phyloP scores from a whole-genome alignment of 305 asterid species.

The Fraxinus floribunda region DNA sequence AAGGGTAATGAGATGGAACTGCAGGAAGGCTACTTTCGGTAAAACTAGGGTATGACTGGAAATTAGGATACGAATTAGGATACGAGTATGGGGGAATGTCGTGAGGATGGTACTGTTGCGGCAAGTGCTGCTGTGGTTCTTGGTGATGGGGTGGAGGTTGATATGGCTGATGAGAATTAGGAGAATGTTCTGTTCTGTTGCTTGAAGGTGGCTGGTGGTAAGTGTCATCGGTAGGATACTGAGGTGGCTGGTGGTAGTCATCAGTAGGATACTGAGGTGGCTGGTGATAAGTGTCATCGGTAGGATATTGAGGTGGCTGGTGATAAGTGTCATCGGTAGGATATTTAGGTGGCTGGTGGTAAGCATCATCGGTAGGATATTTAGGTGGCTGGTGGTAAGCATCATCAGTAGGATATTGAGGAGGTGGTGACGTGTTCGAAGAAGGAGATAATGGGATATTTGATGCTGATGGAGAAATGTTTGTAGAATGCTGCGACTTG shows the following conservation, averaged over 20 bases:
- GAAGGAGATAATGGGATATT: conserved; percentile 36
- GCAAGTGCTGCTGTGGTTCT: conserved; percentile 50
- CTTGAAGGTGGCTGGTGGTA: conserved; percentile 36
- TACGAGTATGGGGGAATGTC: conserved; percentile 42
- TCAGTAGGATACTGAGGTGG: neutral
- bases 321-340: neutral
- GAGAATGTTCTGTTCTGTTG: conserved; percentile 35
- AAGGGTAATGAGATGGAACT: conserved; percentile 60
- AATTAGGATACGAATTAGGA: conserved; percentile 64
- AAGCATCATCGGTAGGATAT: neutral
- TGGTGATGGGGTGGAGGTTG: conserved; percentile 53
- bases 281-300: neutral
- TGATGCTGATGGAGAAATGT: conserved; percentile 41
- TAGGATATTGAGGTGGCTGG: neutral
- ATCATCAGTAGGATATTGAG: neutral
- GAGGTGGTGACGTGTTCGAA: conserved; percentile 32
- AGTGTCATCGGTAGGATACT: conserved; percentile 43
- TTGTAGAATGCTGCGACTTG: conserved; percentile 37
- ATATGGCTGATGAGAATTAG: conserved; percentile 46
- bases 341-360: neutral
- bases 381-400: neutral
- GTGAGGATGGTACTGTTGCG: conserved; percentile 55
- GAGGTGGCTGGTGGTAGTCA: conserved; percentile 14
- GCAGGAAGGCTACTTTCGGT: conserved; percentile 67
- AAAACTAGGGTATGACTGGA: conserved; percentile 78